A percentile compares a stretch with the other conserved stretches of the same genome.
Evolutionary conservation across 2,329 filamentous ascomycete genomes (phyloP).

Genomic region (Remersonia thermophila): DNA sequence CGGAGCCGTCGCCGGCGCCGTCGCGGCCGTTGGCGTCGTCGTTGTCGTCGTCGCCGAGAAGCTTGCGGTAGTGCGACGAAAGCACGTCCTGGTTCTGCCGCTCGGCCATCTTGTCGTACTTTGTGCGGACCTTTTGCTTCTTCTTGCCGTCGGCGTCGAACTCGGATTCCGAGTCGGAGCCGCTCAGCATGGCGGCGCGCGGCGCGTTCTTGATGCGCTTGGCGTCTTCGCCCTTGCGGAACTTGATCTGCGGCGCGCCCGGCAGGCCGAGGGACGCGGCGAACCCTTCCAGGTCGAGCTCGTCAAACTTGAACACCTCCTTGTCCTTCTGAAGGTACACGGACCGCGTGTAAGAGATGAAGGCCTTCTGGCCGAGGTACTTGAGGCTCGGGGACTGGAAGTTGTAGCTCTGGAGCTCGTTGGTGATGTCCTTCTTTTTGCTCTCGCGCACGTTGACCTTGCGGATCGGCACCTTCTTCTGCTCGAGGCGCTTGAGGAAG

Average conservation of each 20-base stretch:
- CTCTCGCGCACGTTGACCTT: constrained; percentile 76
- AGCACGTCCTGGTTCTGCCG: constrained; percentile 90
- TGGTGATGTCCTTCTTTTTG: constrained; percentile 77
- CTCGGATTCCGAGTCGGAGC: constrained; percentile 44
- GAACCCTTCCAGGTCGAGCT: constrained; percentile 74
- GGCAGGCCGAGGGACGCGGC: constrained; percentile 78
- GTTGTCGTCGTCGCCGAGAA: constrained; percentile 48
- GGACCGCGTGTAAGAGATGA: constrained; percentile 78
- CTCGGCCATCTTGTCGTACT: constrained; percentile 97
- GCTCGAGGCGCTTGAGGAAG: constrained; percentile 75
- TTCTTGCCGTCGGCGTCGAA: constrained; percentile 35
- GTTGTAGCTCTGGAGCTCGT: constrained; percentile 84
- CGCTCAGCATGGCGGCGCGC: constrained; percentile 51
- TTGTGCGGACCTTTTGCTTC: constrained; percentile 70
- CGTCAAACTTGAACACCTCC: constrained; percentile 73
- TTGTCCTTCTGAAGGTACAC: constrained; percentile 85
- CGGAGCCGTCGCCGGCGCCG: constrained; percentile 44
- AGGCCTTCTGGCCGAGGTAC: constrained; percentile 91
- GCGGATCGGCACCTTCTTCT: constrained; percentile 81
- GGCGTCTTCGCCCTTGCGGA: constrained; percentile 76
- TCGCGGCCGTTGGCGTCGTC: constrained; percentile 40
- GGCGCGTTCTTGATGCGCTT: constrained; percentile 82
- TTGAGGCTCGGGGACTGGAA: constrained; percentile 92
- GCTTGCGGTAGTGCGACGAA: constrained; percentile 83
- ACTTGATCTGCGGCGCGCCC: constrained; percentile 85